phyloP scores from a whole-genome alignment of 1,284 basidiomycete species.

The Takashimella tepidaria region DNA sequence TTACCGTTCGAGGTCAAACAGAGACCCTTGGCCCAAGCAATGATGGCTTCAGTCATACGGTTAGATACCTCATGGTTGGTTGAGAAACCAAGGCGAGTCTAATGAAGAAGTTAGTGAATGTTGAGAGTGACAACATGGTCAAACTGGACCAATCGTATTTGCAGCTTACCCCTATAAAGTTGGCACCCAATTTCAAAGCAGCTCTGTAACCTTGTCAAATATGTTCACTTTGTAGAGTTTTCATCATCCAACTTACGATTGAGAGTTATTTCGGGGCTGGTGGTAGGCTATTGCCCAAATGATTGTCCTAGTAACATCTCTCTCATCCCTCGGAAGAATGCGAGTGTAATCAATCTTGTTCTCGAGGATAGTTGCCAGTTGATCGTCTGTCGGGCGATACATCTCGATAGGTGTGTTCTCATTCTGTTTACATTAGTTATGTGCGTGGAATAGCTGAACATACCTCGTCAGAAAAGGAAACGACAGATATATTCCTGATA shows the following conservation, averaged over 20 bases:
- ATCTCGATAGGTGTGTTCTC: neutral
- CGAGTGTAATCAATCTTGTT: slow-evolving; percentile 16
- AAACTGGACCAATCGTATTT: neutral
- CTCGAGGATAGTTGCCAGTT: slow-evolving; percentile 15
- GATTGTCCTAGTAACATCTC: slow-evolving; percentile 24
- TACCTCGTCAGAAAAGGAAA: neutral
- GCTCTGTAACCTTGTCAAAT: slow-evolving; percentile 21
- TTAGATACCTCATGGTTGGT: slow-evolving; percentile 5
- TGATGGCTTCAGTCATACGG: slow-evolving; percentile 25
- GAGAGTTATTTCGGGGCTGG: slow-evolving; percentile 29
- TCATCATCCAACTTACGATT: slow-evolving; percentile 21
- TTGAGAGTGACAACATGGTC: slow-evolving; percentile 3
- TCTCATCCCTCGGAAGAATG: slow-evolving; percentile 15
- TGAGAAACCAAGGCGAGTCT: slow-evolving; percentile 5
- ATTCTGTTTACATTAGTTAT: neutral
- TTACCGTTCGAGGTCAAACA: slow-evolving; percentile 44
- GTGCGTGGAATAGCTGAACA: neutral
- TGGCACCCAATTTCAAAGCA: slow-evolving; percentile 33
- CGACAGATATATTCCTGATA: neutral
- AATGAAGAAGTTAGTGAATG: slow-evolving; percentile 11
- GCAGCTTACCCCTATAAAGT: slow-evolving; percentile 29
- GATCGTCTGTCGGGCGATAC: slow-evolving; percentile 9
- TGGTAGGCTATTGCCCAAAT: slow-evolving; percentile 38
- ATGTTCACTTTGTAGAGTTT: neutral
- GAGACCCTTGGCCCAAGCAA: slow-evolving; percentile 36